These are phyloP conservation scores for Solanum gracilifrons DNA, from an alignment of 257 asterid genomes.

Conservation along the genomic window DNA sequence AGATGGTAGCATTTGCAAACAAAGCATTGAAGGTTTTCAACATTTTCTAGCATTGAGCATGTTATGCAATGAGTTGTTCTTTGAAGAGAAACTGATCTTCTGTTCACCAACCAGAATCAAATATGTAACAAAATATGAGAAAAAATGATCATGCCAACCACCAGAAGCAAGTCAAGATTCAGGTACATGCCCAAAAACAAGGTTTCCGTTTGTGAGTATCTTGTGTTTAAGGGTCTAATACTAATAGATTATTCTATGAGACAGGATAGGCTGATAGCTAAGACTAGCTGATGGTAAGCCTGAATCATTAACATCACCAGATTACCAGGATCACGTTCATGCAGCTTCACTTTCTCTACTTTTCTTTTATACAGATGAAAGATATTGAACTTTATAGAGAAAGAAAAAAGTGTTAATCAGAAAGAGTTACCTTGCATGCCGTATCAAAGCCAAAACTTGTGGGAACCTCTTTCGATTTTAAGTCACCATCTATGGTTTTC, in stretches of 20 bases:
- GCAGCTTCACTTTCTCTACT: background rate
- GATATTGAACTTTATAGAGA: background rate
- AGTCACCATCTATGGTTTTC: slow-evolving; percentile 97
- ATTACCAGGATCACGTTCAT: background rate
- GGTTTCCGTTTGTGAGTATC: background rate
- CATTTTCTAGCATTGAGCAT: background rate
- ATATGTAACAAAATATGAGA: background rate
- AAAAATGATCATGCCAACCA: background rate
- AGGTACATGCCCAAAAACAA: background rate
- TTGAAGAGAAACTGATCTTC: background rate
- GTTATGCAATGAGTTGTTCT: background rate
- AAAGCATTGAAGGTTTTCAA: background rate
- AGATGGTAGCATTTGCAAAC: background rate
- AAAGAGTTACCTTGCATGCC: slow-evolving; percentile 82
- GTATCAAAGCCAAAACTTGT: slow-evolving; percentile 96
- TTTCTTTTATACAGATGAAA: background rate
- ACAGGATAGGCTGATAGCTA: background rate
- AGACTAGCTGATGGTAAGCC: background rate
- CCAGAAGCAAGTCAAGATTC: background rate
- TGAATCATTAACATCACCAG: background rate
- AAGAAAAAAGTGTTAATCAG: background rate
- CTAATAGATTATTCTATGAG: background rate
- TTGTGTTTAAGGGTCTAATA: background rate
- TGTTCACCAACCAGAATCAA: background rate
- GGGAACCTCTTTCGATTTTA: slow-evolving; percentile 92